Conservation (phyloP, 2,329 filamentous ascomycete genomes). For the Alternaria postmessia region DNA sequence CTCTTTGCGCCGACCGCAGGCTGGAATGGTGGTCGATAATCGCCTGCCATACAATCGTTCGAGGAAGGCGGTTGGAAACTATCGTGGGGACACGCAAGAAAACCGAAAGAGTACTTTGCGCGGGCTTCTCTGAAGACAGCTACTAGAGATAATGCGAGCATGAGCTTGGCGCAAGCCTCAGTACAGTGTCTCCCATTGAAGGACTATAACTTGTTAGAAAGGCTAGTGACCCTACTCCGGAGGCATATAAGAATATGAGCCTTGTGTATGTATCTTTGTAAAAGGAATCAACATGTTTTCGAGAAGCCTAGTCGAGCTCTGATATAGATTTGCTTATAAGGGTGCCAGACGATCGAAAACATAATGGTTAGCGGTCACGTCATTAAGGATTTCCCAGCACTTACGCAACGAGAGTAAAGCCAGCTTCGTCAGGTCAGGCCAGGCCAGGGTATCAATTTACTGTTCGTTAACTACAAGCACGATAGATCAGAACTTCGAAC, state of each 20-base stretch:
- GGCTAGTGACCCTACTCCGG: background rate
- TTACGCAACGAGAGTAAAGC: background rate
- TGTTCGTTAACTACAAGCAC: background rate
- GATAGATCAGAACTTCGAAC: too few relatives aligned
- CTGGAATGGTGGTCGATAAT: conserved; percentile 15
- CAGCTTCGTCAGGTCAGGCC: background rate
- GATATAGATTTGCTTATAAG: too few relatives aligned
- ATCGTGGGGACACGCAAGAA: background rate
- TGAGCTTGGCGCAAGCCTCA: background rate
- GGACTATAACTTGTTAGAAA: background rate
- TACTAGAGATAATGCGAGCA: background rate
- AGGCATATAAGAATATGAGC: background rate
- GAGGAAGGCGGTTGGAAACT: background rate
- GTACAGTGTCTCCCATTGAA: background rate
- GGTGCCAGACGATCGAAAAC: background rate
- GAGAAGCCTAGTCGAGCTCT: background rate
- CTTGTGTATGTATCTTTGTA: background rate
- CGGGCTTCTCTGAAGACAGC: background rate
- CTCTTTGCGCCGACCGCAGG: conserved; percentile 11
- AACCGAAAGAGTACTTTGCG: background rate
- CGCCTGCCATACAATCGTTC: background rate
- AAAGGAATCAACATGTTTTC: background rate
- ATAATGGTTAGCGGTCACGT: background rate
- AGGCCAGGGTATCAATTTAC: conserved; percentile 20
- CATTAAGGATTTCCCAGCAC: background rate